Percentiles rank a stretch among this genome's conserved stretches.
phyloP scores from a whole-genome alignment of 768 basidiomycete species.

The Pseudohyphozyma bogoriensis region DNA sequence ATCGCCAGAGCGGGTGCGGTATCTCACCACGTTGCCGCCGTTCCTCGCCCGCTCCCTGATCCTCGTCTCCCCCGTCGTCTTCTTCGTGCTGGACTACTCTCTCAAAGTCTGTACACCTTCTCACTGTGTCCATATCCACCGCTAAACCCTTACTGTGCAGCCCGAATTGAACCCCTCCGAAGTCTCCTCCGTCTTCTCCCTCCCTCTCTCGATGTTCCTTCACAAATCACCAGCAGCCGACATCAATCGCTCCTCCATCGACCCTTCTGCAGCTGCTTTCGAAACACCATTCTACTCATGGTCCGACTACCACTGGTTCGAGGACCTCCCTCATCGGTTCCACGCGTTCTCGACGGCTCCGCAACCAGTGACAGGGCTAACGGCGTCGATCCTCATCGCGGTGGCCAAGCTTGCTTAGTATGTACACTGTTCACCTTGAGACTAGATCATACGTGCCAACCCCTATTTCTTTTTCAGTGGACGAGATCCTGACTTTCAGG shows the following conservation, averaged over 20 bases:
- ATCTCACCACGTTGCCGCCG: conserved; percentile 28
- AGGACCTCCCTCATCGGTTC: conserved; percentile 19
- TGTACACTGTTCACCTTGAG: not conserved
- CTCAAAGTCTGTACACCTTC: not conserved
- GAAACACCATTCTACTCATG: conserved; percentile 16
- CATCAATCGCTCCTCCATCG: conserved; percentile 1
- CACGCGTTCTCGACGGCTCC: conserved; percentile 20
- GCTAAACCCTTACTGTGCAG: not conserved
- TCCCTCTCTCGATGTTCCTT: conserved; percentile 32
- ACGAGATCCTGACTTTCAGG: no score
- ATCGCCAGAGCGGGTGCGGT: conserved; percentile 19
- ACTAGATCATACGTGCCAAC: no score
- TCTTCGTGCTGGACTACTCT: conserved; percentile 20
- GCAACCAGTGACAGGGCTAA: conserved; percentile 24
- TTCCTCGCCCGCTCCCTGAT: conserved; percentile 28
- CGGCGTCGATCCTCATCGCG: conserved; percentile 31
- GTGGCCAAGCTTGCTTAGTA: conserved; percentile 29
- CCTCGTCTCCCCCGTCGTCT: conserved; percentile 29
- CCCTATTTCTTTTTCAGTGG: no score
- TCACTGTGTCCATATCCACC: not conserved
- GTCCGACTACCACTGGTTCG: conserved; percentile 30
- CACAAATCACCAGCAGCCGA: no score
- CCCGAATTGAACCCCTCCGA: conserved; percentile 31
- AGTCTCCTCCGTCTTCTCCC: conserved; percentile 30
- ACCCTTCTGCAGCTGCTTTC: not conserved